Conservation (phyloP, 768 basidiomycete species). For the Suillus clintonianus region DNA sequence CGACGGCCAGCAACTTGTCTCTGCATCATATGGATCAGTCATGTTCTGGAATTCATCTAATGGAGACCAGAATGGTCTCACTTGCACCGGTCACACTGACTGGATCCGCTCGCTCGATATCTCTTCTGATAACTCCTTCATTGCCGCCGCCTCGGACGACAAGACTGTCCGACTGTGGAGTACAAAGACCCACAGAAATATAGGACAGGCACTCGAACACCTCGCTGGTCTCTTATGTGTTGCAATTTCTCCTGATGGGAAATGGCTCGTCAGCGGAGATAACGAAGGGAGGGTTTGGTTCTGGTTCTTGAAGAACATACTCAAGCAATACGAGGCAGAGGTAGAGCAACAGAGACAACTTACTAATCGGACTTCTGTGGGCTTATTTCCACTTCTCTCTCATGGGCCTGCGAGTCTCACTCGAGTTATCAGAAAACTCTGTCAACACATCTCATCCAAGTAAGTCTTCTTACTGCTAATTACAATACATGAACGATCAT, state of each 20-base stretch:
- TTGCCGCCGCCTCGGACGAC: not conserved
- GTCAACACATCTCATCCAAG: not conserved
- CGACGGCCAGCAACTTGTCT: not conserved
- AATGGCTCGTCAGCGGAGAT: not conserved
- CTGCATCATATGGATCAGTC: not conserved
- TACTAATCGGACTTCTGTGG: not conserved
- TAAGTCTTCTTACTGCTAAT: not conserved
- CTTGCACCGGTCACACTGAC: not conserved
- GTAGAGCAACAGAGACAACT: not conserved
- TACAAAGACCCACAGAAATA: not conserved
- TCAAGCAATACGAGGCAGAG: not conserved
- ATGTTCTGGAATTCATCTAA: not conserved
- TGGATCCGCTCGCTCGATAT: not conserved
- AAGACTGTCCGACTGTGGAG: not conserved
- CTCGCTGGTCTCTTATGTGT: not conserved
- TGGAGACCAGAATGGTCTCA: not conserved
- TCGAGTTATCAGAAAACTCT: not conserved
- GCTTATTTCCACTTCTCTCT: not conserved
- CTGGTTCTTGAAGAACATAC: not conserved
- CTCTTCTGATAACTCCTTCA: not conserved
- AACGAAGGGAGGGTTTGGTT: not conserved
- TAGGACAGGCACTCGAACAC: not conserved
- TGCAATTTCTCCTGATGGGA: not conserved
- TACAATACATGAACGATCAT: not conserved
- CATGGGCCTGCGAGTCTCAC: not conserved